A percentile compares a stretch with the other conserved stretches of the same genome.
Conservation (phyloP, 2,329 filamentous ascomycete species). For the Bimuria novae-zelandiae region DNA sequence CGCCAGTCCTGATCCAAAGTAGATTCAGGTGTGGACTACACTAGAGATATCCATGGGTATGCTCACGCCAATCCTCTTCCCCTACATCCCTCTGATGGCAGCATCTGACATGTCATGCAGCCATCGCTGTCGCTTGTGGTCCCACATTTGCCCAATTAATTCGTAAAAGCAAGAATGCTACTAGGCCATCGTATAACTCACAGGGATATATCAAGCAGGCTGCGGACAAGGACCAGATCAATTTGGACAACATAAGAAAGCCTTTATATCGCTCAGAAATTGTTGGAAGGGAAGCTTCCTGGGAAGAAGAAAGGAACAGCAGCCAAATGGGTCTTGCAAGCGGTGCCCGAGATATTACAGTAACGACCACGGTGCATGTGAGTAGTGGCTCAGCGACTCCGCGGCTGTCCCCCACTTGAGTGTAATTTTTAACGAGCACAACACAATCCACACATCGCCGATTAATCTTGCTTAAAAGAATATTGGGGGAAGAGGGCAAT, state of each 20-base stretch:
- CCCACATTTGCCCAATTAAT: slow-evolving; percentile 29
- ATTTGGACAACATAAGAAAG: slow-evolving; percentile 15
- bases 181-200: slow-evolving; percentile 16
- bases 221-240: slow-evolving; percentile 7
- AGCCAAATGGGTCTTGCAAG: slow-evolving; percentile 21
- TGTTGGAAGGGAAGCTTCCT: background rate
- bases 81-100: slow-evolving; percentile 5
- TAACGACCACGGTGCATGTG: slow-evolving; percentile 15
- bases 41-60: slow-evolving; percentile 45
- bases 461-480: background rate
- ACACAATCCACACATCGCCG: background rate
- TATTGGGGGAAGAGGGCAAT: background rate
- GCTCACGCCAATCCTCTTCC: background rate
- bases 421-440: background rate
- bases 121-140: slow-evolving; percentile 33
- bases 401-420: background rate
- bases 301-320: slow-evolving; percentile 13
- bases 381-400: background rate
- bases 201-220: slow-evolving; percentile 19
- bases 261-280: slow-evolving; percentile 2
- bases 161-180: slow-evolving; percentile 14
- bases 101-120: slow-evolving; percentile 16
- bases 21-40: slow-evolving; percentile 45
- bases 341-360: slow-evolving; percentile 7
- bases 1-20: slow-evolving; percentile 37